These are phyloP conservation scores for Xylariomycetidae sp. DNA, from an alignment of 2,329 filamentous ascomycete genomes.

Conservation along the genomic window DNA sequence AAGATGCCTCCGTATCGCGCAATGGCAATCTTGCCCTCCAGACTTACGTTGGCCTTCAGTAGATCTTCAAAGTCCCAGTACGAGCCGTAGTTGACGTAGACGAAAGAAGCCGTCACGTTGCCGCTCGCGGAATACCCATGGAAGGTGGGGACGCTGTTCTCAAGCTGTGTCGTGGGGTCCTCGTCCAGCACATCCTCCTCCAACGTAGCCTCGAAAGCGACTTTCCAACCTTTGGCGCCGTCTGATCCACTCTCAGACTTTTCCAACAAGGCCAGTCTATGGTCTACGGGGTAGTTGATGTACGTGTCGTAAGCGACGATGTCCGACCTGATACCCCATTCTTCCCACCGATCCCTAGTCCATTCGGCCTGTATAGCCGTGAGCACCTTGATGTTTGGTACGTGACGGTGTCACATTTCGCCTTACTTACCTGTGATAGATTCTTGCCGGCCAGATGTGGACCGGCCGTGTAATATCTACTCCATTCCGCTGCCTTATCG, in stretches of 20 bases:
- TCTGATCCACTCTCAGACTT: conserved; percentile 34
- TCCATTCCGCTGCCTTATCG: conserved; percentile 64
- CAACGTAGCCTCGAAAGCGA: conserved; percentile 74
- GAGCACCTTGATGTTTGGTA: too few relatives aligned
- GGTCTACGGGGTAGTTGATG: conserved; percentile 71
- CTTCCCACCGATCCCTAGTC: conserved; percentile 69
- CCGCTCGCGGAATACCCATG: conserved; percentile 92
- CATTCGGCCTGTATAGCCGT: conserved; percentile 53
- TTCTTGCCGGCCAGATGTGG: conserved; percentile 76
- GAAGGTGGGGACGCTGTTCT: conserved; percentile 78
- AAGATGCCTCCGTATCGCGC: conserved; percentile 84
- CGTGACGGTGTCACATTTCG: too few relatives aligned
- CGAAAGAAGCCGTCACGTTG: conserved; percentile 82
- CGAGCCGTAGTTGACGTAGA: conserved; percentile 89
- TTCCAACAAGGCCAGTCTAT: conserved; percentile 63
- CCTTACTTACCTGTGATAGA: conserved; percentile 59
- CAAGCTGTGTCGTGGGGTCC: conserved; percentile 70
- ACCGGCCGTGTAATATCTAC: conserved; percentile 71
- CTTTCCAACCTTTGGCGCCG: conserved; percentile 42
- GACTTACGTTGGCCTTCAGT: conserved; percentile 64
- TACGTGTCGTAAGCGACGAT: conserved; percentile 72
- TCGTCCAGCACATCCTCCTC: conserved; percentile 81
- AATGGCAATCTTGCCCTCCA: conserved; percentile 82
- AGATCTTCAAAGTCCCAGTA: conserved; percentile 83
- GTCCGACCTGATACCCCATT: conserved; percentile 61